These are phyloP conservation scores for Fusarium guadeloupense DNA, from an alignment of 2,329 filamentous ascomycete species.

Conservation along the genomic window DNA sequence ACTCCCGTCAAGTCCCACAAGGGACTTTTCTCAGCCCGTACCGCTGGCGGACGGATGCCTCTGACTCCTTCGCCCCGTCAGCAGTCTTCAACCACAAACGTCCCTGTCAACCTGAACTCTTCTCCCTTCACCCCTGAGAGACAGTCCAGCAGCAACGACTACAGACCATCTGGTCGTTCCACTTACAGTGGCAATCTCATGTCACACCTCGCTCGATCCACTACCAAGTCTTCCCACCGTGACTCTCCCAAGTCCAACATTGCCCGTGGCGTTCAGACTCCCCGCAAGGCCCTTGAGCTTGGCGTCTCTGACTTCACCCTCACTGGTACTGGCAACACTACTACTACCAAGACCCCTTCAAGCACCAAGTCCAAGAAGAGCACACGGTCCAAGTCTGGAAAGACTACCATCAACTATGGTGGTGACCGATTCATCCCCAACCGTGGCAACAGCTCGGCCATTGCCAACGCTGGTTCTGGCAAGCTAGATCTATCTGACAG, in stretches of 20 bases:
- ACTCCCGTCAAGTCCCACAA: constrained; percentile 96
- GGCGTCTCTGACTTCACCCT: constrained; percentile 93
- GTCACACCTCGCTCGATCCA: constrained; percentile 77
- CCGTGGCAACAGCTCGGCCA: constrained; percentile 86
- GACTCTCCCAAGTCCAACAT: constrained; percentile 98
- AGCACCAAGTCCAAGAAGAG: constrained; percentile 66
- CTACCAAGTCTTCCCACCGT: constrained; percentile 73
- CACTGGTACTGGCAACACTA: constrained; percentile 76
- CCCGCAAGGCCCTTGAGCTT: constrained; percentile 84
- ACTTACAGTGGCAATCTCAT: constrained; percentile 83
- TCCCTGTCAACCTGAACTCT: constrained; percentile 64
- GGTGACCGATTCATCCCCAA: constrained; percentile 97
- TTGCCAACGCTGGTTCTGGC: constrained; percentile 80
- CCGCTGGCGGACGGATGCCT: constrained; percentile 93
- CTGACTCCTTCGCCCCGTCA: constrained; percentile 90
- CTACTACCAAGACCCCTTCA: constrained; percentile 64
- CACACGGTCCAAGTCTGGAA: constrained; percentile 68
- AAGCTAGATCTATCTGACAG: constrained; percentile 81
- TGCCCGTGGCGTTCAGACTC: constrained; percentile 76
- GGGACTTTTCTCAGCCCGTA: constrained; percentile 90
- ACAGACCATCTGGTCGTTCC: constrained; percentile 69
- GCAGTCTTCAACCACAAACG: constrained; percentile 61
- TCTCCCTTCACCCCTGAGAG: constrained; percentile 83
- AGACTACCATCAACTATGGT: constrained; percentile 82
- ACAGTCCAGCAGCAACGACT: constrained; percentile 60